phyloP scores from a whole-genome alignment of 805 yeast species.

The Priceomyces castillae region DNA sequence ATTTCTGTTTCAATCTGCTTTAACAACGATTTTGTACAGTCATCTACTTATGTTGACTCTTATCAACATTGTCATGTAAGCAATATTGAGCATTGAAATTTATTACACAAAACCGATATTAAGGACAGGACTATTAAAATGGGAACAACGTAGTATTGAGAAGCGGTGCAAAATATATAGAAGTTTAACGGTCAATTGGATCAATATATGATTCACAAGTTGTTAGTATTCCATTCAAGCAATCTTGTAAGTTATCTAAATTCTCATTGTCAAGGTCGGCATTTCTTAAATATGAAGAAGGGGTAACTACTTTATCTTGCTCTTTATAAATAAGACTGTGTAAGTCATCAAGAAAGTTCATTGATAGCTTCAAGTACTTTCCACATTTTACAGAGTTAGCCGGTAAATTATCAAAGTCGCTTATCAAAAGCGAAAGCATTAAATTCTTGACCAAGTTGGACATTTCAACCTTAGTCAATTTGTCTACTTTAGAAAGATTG shows the following conservation, averaged over 20 bases:
- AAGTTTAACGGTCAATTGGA: neutral
- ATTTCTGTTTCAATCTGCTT: neutral
- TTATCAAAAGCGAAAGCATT: constrained; percentile 32
- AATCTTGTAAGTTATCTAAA: constrained; percentile 17
- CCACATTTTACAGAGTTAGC: constrained; percentile 25
- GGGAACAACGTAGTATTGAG: neutral
- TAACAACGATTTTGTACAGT: neutral
- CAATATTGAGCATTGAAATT: neutral
- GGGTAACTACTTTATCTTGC: constrained; percentile 15
- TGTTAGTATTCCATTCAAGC: constrained; percentile 27
- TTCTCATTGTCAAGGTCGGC: constrained; percentile 8
- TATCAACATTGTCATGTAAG: constrained; percentile 1
- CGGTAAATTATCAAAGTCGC: constrained; percentile 28
- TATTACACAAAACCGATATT: neutral
- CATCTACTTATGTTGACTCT: neutral
- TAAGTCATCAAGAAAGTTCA: constrained; percentile 29
- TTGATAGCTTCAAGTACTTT: constrained; percentile 21
- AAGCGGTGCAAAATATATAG: neutral
- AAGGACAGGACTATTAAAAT: neutral
- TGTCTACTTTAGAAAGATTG: constrained; percentile 29
- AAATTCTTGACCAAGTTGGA: constrained; percentile 31
- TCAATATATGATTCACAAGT: constrained; percentile 1
- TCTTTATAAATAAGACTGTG: constrained; percentile 26
- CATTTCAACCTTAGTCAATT: constrained; percentile 25
- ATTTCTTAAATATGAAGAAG: constrained; percentile 27